phyloP scores from a whole-genome alignment of 305 asterid species.

The Coffea humblotiana region DNA sequence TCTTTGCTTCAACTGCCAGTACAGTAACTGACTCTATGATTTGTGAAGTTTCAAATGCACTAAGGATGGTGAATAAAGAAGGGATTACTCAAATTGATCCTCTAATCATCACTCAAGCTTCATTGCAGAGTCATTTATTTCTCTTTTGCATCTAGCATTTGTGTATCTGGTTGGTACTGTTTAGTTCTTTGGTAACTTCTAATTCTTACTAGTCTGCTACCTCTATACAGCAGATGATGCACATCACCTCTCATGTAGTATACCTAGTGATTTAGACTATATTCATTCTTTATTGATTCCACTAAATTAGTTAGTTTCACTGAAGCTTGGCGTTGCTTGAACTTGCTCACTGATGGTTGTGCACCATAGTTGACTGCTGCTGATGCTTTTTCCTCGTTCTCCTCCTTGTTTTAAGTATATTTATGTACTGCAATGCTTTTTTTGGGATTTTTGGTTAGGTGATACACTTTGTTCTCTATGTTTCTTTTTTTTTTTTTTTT shows the following conservation, averaged over 20 bases:
- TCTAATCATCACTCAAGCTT: slow-evolving; percentile 69
- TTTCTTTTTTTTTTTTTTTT: too few species aligned
- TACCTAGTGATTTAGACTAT: not conserved
- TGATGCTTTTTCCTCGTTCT: not conserved
- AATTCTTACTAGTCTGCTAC: not conserved
- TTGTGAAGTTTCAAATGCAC: slow-evolving; percentile 50
- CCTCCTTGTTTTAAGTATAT: not conserved
- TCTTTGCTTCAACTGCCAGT: too few species aligned
- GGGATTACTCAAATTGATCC: slow-evolving; percentile 57
- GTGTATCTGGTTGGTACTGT: not conserved
- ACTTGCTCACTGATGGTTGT: not conserved
- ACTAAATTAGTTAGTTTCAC: not conserved
- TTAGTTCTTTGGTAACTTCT: not conserved
- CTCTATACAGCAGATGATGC: too few species aligned
- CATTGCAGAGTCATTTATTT: slow-evolving; percentile 50
- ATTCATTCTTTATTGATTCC: not conserved
- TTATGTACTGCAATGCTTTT: not conserved
- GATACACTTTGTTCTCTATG: not conserved
- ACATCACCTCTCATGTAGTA: not conserved
- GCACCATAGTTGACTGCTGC: not conserved
- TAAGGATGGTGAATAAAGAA: slow-evolving; percentile 53
- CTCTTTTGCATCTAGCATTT: not conserved
- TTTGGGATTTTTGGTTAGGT: not conserved
- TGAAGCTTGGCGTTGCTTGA: not conserved
- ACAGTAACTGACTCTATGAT: slow-evolving; percentile 49